These are phyloP conservation scores for Eucalyptus pauciflora DNA, from an alignment of 345 rosid genomes.

Conservation along the genomic window DNA sequence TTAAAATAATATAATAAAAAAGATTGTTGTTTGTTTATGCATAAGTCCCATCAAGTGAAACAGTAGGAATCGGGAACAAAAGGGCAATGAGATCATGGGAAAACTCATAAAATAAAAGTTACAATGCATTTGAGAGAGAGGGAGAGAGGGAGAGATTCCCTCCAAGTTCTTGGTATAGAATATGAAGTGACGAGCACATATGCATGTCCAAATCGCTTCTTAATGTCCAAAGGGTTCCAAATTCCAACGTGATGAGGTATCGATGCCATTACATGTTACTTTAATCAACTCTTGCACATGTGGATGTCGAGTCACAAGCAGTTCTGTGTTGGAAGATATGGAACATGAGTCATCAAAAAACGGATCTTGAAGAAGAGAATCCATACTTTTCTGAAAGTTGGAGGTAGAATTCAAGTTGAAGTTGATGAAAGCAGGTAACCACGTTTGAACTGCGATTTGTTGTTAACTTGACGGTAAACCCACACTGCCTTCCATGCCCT, in stretches of 20 bases:
- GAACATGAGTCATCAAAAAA: not conserved
- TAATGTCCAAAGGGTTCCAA: not conserved
- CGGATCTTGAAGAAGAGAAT: not conserved
- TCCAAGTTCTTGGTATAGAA: not conserved
- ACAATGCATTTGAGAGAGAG: not conserved
- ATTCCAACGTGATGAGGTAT: not conserved
- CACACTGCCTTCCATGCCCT: not conserved
- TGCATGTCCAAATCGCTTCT: not conserved
- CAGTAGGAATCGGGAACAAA: not conserved
- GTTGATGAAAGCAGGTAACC: not conserved
- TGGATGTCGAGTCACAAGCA: not conserved
- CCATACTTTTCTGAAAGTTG: not conserved
- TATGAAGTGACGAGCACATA: not conserved
- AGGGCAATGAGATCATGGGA: not conserved
- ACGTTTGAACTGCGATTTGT: not conserved
- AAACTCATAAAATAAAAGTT: not conserved
- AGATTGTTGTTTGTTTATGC: not conserved
- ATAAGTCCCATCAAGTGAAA: not conserved
- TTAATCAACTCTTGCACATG: not conserved
- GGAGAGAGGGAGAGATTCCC: not conserved
- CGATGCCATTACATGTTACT: not conserved
- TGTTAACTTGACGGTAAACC: not conserved
- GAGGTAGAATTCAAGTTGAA: not conserved
- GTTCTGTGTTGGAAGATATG: not conserved
- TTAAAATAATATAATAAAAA: not conserved